phyloP scores from a whole-genome alignment of 2,329 filamentous ascomycete species.

The Coleophoma crateriformis region DNA sequence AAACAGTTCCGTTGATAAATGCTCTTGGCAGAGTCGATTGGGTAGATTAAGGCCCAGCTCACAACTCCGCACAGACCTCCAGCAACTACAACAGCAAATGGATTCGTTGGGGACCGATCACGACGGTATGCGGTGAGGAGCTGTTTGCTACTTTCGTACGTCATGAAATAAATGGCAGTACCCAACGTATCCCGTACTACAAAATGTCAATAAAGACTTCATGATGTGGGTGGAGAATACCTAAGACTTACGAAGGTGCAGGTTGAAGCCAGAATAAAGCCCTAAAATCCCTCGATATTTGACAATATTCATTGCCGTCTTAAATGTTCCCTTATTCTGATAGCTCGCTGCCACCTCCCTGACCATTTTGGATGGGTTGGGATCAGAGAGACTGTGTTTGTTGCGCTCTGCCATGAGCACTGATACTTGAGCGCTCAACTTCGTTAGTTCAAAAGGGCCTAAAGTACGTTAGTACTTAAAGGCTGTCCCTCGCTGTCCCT shows the following conservation, averaged over 20 bases:
- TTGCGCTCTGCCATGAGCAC: constrained; percentile 64
- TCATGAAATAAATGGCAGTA: constrained; percentile 82
- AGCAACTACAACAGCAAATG: constrained; percentile 71
- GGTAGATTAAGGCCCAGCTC: constrained; percentile 62
- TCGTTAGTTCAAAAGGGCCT: constrained; percentile 86
- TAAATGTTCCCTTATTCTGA: constrained; percentile 71
- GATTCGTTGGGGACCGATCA: constrained; percentile 68
- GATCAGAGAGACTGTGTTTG: constrained; percentile 29
- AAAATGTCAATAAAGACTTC: constrained; percentile 5
- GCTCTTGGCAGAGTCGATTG: constrained; percentile 78
- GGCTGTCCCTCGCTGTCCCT: not conserved
- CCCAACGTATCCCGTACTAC: constrained; percentile 77
- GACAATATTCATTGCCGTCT: constrained; percentile 72
- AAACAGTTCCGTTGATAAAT: constrained; percentile 81
- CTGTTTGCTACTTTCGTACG: constrained; percentile 83
- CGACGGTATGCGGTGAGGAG: constrained; percentile 69
- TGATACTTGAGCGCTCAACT: constrained; percentile 80
- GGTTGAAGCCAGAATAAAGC: constrained; percentile 73
- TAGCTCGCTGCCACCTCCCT: constrained; percentile 56
- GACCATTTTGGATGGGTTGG: constrained; percentile 17
- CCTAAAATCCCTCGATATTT: constrained; percentile 67
- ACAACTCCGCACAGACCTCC: constrained; percentile 79
- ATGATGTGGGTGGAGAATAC: not conserved
- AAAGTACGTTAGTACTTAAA: constrained; percentile 7
- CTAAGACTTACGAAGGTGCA: constrained; percentile 64